Evolutionary conservation across 2,329 filamentous ascomycete species (phyloP), one percentile per base, ranked within the genome.

Genomic region (Cytospora piceicola): DNA sequence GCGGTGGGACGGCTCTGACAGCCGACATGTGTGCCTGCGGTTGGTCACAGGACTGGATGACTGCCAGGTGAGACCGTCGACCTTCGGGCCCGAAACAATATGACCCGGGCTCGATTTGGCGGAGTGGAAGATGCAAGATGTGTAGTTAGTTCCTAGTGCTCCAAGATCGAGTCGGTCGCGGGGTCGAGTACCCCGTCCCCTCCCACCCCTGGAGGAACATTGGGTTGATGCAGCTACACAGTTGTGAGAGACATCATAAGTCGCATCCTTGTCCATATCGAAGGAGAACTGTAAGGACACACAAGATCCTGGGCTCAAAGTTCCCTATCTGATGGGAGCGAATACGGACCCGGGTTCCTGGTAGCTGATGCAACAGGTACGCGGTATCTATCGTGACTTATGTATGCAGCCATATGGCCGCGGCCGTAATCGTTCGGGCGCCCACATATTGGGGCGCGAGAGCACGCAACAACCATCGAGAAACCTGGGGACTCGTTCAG

Each of bases 401-500:
- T n/a, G 24, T 8, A 9, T n/a, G n/a, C 46, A 20, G 27, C 27
- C 27, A 29, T 29, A 22, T 61, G 29, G 53, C 61, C 61, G 53
- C 61, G 61, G 54, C 61, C 53, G 61, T 58, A 57, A 55, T 32
- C 36, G 42, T 17, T 22, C 24, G 61, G 60, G 53, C 54, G 9
- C 53, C 20, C 61, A 51, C 39, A 22, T 51, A 39, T 46, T 30
- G 32, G 39, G 54, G 53, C 60, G 29, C 34, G 24, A 49, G 20
- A 49, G n/a, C 30, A 51, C 54, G 54, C 30, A 57, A 27, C 56
- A n/a, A 46, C 51, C 53, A 36, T 39, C 42, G 22, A 57, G 11
- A 39, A 34, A 32, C 27, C 42, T 57, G 20, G 14, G 14, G 34
- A 15, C 54, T 67, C 65, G 65, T 67, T 67, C 62, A 61, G 42